Evolutionary conservation across 2,329 filamentous ascomycete genomes (phyloP).

Genomic region (Leptographium wingfieldii): DNA sequence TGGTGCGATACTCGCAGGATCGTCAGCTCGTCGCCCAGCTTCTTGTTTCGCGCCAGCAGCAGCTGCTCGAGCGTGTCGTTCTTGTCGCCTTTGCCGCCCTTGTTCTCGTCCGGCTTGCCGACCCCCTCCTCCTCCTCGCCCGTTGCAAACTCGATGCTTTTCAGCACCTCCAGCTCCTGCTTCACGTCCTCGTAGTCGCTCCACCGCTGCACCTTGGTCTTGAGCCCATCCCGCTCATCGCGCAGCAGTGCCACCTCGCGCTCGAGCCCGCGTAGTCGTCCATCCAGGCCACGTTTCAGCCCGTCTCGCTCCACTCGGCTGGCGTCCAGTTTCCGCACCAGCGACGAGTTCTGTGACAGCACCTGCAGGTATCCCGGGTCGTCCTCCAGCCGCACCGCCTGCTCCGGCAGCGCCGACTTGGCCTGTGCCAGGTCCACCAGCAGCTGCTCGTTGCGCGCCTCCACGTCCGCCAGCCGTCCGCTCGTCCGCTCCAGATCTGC

Average conservation of each 20-base stretch:
- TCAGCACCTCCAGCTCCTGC: conserved; percentile 88
- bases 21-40: conserved; percentile 85
- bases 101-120: conserved; percentile 22
- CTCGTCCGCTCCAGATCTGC: conserved; percentile 87
- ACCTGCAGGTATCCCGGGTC: conserved; percentile 81
- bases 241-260: conserved; percentile 62
- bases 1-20: conserved; percentile 88
- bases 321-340: conserved; percentile 79
- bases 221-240: conserved; percentile 69
- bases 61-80: conserved; percentile 84
- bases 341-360: conserved; percentile 82
- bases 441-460: conserved; percentile 88
- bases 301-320: conserved; percentile 72
- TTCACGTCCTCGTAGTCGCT: conserved; percentile 93
- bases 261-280: conserved; percentile 65
- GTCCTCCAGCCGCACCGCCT: conserved; percentile 61
- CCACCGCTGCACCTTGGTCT: conserved; percentile 74
- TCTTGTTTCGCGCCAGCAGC: conserved; percentile 87
- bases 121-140: conserved; percentile 63
- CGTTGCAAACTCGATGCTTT: conserved; percentile 94
- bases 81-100: conserved; percentile 44
- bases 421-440: conserved; percentile 82
- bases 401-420: conserved; percentile 57
- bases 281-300: conserved; percentile 63
- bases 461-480: conserved; percentile 73